Percentiles rank a stretch among this genome's conserved stretches.
Evolutionary conservation across 352 stramenopile species (phyloP).

Genomic region (Phytopythium oedochilum): DNA sequence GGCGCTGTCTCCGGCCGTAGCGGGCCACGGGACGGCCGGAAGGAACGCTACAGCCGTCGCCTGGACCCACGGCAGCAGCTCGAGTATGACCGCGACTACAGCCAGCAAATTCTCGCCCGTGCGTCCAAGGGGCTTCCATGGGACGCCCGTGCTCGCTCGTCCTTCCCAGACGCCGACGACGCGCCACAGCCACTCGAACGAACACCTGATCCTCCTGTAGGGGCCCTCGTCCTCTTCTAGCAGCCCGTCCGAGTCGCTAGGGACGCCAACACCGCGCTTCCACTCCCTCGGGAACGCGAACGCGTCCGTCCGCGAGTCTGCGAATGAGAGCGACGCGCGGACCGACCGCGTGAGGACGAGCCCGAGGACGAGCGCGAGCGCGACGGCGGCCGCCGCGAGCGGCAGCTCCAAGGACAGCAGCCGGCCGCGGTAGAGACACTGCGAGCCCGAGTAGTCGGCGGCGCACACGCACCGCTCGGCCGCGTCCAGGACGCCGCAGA

Average conservation of each 20-base stretch:
- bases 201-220: background rate
- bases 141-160: conserved; percentile 21
- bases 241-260: background rate
- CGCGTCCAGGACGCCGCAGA: conserved; percentile 18
- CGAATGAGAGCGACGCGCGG: conserved; percentile 30
- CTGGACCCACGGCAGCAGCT: conserved; percentile 48
- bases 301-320: conserved; percentile 14
- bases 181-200: background rate
- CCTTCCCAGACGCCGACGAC: conserved; percentile 36
- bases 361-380: conserved; percentile 29
- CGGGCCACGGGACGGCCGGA: conserved; percentile 46
- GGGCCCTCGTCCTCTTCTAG: background rate
- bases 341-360: conserved; percentile 21
- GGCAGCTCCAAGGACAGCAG: conserved; percentile 51
- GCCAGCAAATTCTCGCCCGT: conserved; percentile 29
- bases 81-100: conserved; percentile 21
- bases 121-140: conserved; percentile 15
- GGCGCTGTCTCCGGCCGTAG: conserved; percentile 16
- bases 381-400: conserved; percentile 30
- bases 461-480: conserved; percentile 35
- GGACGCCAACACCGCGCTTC: background rate
- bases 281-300: conserved; percentile 48
- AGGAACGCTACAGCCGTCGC: conserved; percentile 41
- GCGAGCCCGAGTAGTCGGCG: conserved; percentile 35
- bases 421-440: conserved; percentile 36